Evolutionary conservation across 345 rosid species (phyloP).

Genomic region (Anastatica hierochuntica): DNA sequence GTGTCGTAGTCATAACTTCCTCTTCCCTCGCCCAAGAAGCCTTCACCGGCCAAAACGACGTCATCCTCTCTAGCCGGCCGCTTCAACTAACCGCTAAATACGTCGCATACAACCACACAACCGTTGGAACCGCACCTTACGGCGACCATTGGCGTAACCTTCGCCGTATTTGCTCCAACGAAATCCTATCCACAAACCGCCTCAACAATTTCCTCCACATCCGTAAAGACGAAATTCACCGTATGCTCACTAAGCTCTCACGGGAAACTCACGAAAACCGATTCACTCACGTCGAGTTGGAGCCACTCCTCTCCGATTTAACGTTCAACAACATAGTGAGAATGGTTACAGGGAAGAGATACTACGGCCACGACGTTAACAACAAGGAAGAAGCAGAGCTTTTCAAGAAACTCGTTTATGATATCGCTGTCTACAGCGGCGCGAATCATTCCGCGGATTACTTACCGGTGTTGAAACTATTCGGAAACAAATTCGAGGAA

Average conservation of each 20-base stretch:
- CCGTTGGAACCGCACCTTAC: conserved; percentile 26
- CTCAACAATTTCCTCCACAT: conserved; percentile 19
- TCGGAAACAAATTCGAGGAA: conserved; percentile 18
- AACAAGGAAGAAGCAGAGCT: conserved; percentile 30
- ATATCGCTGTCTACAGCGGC: conserved; percentile 10
- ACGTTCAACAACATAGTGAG: conserved; percentile 34
- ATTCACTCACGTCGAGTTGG: conserved; percentile 19
- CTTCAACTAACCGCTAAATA: conserved; percentile 27
- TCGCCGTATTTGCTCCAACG: conserved; percentile 33
- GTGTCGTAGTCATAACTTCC: conserved; percentile 34
- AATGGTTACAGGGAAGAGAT: conserved; percentile 40
- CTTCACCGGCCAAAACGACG: conserved; percentile 39
- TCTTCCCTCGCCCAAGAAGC: conserved; percentile 37
- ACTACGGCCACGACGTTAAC: conserved; percentile 34
- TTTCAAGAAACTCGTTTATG: conserved; percentile 35
- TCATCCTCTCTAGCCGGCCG: conserved; percentile 43
- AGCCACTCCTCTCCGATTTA: conserved; percentile 13
- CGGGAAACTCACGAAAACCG: conserved; percentile 19
- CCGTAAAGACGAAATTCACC: conserved; percentile 37
- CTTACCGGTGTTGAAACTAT: conserved; percentile 15
- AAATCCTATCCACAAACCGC: conserved; percentile 44
- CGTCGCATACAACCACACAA: conserved; percentile 30
- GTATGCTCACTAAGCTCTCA: conserved; percentile 27
- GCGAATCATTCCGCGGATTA: conserved; percentile 24
- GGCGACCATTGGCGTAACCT: conserved; percentile 70